A percentile compares a stretch with the other conserved stretches of the same genome.
phyloP scores from a whole-genome alignment of 2,329 filamentous ascomycete genomes.

The Herpotrichia juniperi region DNA sequence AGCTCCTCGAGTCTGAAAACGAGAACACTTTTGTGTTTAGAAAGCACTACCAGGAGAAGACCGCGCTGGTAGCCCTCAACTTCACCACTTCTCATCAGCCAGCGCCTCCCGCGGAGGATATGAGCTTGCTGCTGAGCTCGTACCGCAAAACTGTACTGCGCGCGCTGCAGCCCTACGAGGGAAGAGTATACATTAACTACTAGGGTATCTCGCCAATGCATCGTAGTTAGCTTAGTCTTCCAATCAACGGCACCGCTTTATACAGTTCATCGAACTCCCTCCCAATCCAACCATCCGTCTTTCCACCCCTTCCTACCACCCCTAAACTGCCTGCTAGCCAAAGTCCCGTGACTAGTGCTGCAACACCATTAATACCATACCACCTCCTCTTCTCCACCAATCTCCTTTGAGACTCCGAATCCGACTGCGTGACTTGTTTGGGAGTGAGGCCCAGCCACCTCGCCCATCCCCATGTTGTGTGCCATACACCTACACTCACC shows the following conservation, averaged over 20 bases:
- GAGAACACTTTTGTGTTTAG: conserved; percentile 59
- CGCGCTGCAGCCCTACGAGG: conserved; percentile 42
- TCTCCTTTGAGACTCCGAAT: conserved; percentile 56
- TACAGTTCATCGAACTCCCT: conserved; percentile 80
- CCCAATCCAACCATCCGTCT: conserved; percentile 77
- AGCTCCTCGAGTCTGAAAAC: conserved; percentile 59
- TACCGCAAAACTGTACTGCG: conserved; percentile 27
- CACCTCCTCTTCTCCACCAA: conserved; percentile 68
- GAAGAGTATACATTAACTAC: conserved; percentile 44
- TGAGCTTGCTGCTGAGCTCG: conserved; percentile 55
- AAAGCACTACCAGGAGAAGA: conserved; percentile 40
- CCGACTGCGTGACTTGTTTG: conserved; percentile 56
- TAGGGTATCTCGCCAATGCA: conserved; percentile 9
- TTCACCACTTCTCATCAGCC: conserved; percentile 37
- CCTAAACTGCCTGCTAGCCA: conserved; percentile 86
- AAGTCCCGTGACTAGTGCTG: conserved; percentile 63
- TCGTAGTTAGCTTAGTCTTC: conserved; percentile 53
- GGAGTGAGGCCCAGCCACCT: conserved; percentile 76
- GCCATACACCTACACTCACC: conserved; percentile 70
- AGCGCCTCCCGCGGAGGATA: conserved; percentile 12
- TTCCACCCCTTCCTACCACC: conserved; percentile 74
- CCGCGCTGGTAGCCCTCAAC: conserved; percentile 46
- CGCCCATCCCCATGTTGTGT: conserved; percentile 86
- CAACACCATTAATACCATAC: conserved; percentile 72
- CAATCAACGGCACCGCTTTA: conserved; percentile 51